Base-by-base conservation (phyloP, 1,139 yeast species). In the Debaryomyces robertsiae region DNA sequence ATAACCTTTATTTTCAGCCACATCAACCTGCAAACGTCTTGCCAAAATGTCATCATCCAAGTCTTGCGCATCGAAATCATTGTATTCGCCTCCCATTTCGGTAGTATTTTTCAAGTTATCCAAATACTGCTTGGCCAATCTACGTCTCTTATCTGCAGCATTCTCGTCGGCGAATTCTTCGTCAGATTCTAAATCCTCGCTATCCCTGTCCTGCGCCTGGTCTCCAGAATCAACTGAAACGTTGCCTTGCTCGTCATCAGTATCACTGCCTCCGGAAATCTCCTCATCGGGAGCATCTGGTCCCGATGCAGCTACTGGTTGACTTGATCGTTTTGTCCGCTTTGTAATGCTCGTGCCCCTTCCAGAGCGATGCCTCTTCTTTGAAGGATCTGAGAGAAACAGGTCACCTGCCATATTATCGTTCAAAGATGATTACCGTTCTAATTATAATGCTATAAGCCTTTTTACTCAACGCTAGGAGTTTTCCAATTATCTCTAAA, bases 121-220 rank as follows among this genome's bases (percentile, higher is more conserved):
- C 50, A 93, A 70, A 62, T 93, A 93, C 61, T 91, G 95, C 61
- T 90, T 90, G 15, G 98, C 98, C 48, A 93, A 71, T 56, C 98
- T 73, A 66, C 98, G 80, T 65, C 99, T 80, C 63, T 89, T 91
- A 56, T 93, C 98, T 0, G 96, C 95, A 15, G 91, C 95, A 39
- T 80, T 81, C 61, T 93, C 98, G 22, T 73, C 75, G 18, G 71
- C 80, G 50, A 81, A 81, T 52, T 83, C 93, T 52, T 82, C 90
- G 38, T 82, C 91, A 6, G 84, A 79, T 10, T 77, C 80, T 29
- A 68, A 46, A 39, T 70, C 72, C 32, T 68, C 78, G 10, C 54
- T 55, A 11, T 49, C 42, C 14, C 47, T 63, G n/a, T 45, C 54
- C 7, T 62, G 68, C 5, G 61, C 69, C n/a, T 53, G 67, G 4